Evolutionary conservation across 2,329 filamentous ascomycete genomes (phyloP).

Genomic region (Ophiosphaerella narmari): DNA sequence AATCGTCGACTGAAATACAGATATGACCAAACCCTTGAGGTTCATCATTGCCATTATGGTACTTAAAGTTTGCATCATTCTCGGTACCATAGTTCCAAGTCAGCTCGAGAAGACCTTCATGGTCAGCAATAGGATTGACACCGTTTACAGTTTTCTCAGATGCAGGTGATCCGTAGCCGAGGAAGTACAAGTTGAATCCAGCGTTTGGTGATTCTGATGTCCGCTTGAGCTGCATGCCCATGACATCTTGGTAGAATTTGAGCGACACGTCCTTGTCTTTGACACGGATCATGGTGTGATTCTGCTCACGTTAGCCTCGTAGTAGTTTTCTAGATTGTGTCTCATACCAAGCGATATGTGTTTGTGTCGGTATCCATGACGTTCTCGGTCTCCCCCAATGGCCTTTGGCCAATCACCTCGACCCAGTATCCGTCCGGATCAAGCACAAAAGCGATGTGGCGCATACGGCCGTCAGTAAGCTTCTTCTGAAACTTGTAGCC

Average conservation of each 20-base stretch:
- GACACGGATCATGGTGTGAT: constrained; percentile 94
- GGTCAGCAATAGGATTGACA: constrained; percentile 64
- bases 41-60: constrained; percentile 89
- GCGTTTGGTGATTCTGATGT: constrained; percentile 71
- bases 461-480: constrained; percentile 74
- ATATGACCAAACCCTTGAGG: constrained; percentile 96
- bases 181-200: constrained; percentile 89
- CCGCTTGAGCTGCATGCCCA: constrained; percentile 85
- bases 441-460: constrained; percentile 83
- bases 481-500: constrained; percentile 97
- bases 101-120: constrained; percentile 86
- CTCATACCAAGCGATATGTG: constrained; percentile 69
- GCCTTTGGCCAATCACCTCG: constrained; percentile 76
- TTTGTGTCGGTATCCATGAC: constrained; percentile 72
- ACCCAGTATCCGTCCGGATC: constrained; percentile 79
- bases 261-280: constrained; percentile 63
- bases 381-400: constrained; percentile 71
- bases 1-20: constrained; percentile 82
- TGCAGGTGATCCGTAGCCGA: constrained; percentile 67
- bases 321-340: background rate
- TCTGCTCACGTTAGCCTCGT: constrained; percentile 52
- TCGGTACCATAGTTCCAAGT: constrained; percentile 87
- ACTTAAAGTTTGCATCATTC: constrained; percentile 80
- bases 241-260: constrained; percentile 68
- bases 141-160: constrained; percentile 60